Conservation (phyloP, 1,284 basidiomycete genomes). For the Ustilago vetiveriae region DNA sequence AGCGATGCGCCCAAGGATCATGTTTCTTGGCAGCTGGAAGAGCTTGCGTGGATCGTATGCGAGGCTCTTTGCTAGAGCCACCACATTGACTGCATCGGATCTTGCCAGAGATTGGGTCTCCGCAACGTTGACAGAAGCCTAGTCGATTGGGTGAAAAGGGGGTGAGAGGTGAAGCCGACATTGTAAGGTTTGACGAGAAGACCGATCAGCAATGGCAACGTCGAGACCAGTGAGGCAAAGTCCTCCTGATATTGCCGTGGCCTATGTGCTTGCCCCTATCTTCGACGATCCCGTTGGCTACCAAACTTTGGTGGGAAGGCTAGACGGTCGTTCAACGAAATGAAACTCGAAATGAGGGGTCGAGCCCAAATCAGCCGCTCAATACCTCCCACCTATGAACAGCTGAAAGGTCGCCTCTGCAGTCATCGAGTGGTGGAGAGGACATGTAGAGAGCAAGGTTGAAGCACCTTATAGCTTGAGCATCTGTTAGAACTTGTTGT, state of each 20-base stretch:
- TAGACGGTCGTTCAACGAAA: slow-evolving; percentile 15
- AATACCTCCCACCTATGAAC: too few species aligned
- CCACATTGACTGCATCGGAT: slow-evolving; percentile 32
- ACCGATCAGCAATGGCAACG: too few species aligned
- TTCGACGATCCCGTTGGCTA: too few species aligned
- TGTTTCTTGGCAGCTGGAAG: slow-evolving; percentile 11
- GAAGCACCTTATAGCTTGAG: too few species aligned
- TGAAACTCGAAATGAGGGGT: slow-evolving; percentile 3
- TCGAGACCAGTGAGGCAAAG: too few species aligned
- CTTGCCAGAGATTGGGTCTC: slow-evolving; percentile 39
- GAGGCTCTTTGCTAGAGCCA: slow-evolving; percentile 26
- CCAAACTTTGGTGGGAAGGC: not conserved
- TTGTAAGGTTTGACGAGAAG: not conserved
- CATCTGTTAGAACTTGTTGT: too few species aligned
- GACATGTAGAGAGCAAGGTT: too few species aligned
- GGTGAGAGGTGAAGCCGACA: not conserved
- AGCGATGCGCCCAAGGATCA: slow-evolving; percentile 38
- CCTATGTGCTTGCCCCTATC: not conserved
- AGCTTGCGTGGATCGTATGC: slow-evolving; percentile 2
- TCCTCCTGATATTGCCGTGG: too few species aligned
- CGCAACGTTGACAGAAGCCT: slow-evolving; percentile 45
- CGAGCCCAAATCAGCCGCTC: too few species aligned
- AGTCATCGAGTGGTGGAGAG: too few species aligned
- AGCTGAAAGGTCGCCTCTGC: too few species aligned
- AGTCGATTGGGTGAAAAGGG: slow-evolving; percentile 12